phyloP scores from a whole-genome alignment of 2,329 filamentous ascomycete genomes.

The Penicillium sp. region DNA sequence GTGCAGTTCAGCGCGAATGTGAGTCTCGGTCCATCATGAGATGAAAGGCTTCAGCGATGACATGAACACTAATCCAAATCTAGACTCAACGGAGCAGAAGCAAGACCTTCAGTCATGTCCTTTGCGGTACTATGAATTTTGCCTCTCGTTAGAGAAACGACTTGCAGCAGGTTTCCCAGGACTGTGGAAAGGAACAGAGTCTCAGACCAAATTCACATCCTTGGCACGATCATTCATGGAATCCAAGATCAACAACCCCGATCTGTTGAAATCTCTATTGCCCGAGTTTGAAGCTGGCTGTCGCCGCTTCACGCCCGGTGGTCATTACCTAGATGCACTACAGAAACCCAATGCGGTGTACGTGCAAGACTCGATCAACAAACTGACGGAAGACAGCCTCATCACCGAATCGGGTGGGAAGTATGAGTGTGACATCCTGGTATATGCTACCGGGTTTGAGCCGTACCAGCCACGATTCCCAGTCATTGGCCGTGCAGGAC shows the following conservation, averaged over 20 bases:
- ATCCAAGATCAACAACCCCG: slow-evolving; percentile 1
- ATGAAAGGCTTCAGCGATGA: neutral
- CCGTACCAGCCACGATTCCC: slow-evolving; percentile 11
- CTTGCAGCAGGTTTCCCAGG: slow-evolving; percentile 6
- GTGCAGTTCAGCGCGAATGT: slow-evolving; percentile 7
- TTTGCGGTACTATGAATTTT: slow-evolving; percentile 2
- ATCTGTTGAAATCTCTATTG: neutral
- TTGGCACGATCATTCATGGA: slow-evolving; percentile 8
- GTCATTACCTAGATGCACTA: slow-evolving; percentile 8
- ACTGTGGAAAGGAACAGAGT: slow-evolving; percentile 6
- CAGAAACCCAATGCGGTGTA: slow-evolving; percentile 6
- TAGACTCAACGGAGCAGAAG: slow-evolving; percentile 4
- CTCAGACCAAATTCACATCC: slow-evolving; percentile 5
- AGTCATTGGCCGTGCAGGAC: slow-evolving; percentile 1
- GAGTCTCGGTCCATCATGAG: neutral
- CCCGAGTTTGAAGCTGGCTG: slow-evolving; percentile 12
- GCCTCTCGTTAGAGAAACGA: slow-evolving; percentile 1
- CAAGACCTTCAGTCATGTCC: neutral
- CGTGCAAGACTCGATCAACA: slow-evolving; percentile 2
- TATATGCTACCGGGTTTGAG: slow-evolving; percentile 9
- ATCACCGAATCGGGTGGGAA: slow-evolving; percentile 1
- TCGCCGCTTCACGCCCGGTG: slow-evolving; percentile 9
- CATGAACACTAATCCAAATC: neutral
- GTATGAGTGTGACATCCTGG: slow-evolving; percentile 1
- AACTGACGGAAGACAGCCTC: slow-evolving; percentile 6